These are phyloP conservation scores for Hansenula lynferdii DNA, from an alignment of 1,139 yeast species.

Conservation along the genomic window DNA sequence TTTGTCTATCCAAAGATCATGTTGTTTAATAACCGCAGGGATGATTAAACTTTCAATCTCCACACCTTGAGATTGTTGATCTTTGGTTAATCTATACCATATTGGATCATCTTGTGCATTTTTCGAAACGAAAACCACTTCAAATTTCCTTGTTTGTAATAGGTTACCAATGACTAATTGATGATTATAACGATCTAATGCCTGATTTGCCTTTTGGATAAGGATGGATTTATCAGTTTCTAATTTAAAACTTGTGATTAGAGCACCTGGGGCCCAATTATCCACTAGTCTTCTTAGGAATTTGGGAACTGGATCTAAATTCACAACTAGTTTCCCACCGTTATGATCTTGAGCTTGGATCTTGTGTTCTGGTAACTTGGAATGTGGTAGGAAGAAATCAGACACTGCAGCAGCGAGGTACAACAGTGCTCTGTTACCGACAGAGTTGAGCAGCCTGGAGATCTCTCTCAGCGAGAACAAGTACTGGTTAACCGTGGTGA, in stretches of 20 bases:
- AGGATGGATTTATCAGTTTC: conserved; percentile 80
- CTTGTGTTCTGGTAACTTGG: conserved; percentile 86
- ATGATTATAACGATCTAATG: conserved; percentile 81
- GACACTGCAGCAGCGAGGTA: conserved; percentile 97
- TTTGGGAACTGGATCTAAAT: conserved; percentile 94
- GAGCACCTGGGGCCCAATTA: conserved; percentile 91
- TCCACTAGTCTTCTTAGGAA: conserved; percentile 84
- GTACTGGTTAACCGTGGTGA: conserved; percentile 93
- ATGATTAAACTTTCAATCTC: conserved; percentile 78
- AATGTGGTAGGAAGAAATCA: conserved; percentile 87
- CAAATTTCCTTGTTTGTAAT: conserved; percentile 80
- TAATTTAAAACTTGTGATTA: conserved; percentile 91
- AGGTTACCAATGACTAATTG: conserved; percentile 94
- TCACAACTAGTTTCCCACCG: conserved; percentile 70
- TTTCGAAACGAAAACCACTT: conserved; percentile 80
- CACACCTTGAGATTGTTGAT: conserved; percentile 31
- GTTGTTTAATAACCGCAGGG: conserved; percentile 66
- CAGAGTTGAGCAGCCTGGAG: conserved; percentile 52
- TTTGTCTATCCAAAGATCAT: conserved; percentile 50
- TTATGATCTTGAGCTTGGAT: conserved; percentile 76
- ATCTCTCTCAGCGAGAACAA: conserved; percentile 72
- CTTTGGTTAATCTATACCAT: conserved; percentile 50
- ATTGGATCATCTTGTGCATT: conserved; percentile 28
- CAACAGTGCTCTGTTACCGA: conserved; percentile 59
- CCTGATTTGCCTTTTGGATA: conserved; percentile 69